Conservation (phyloP, 306 rosid genomes). For the peach (Prunus persica) region DNA sequence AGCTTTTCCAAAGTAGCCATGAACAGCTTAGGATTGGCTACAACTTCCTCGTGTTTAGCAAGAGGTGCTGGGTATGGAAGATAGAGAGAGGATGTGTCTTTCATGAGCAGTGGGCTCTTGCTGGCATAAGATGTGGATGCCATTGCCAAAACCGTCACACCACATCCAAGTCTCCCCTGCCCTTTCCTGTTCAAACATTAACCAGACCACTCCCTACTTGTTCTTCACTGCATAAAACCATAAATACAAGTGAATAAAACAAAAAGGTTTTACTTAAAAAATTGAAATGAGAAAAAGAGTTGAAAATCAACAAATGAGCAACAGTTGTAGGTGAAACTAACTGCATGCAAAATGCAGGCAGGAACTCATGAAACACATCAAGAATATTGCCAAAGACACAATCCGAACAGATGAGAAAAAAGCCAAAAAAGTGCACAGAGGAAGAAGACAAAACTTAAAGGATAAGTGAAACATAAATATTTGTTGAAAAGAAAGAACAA, state of each 20-base stretch:
- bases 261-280: background rate
- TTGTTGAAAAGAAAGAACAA: background rate
- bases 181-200: conserved; percentile 31
- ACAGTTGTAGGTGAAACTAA: background rate
- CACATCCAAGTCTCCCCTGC: conserved; percentile 9
- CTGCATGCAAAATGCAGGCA: conserved; percentile 11
- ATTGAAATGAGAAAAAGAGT: background rate
- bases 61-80: conserved; percentile 54
- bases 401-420: conserved; percentile 17
- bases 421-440: conserved; percentile 18
- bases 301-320: background rate
- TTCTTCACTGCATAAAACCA: conserved; percentile 23
- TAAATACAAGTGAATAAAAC: conserved; percentile 3
- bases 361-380: background rate
- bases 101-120: conserved; percentile 38
- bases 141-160: conserved; percentile 39
- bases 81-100: conserved; percentile 36
- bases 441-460: conserved; percentile 38
- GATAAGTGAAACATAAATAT: conserved; percentile 12
- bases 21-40: conserved; percentile 49
- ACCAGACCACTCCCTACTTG: conserved; percentile 21
- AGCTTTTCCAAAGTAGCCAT: conserved; percentile 67
- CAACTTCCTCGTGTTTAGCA: conserved; percentile 60
- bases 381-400: conserved; percentile 26
- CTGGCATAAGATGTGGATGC: conserved; percentile 59